Percentiles rank a stretch among this genome's conserved stretches.
Conservation (phyloP, 108 stramenopile genomes). For the Fragilaria crotonensis region DNA sequence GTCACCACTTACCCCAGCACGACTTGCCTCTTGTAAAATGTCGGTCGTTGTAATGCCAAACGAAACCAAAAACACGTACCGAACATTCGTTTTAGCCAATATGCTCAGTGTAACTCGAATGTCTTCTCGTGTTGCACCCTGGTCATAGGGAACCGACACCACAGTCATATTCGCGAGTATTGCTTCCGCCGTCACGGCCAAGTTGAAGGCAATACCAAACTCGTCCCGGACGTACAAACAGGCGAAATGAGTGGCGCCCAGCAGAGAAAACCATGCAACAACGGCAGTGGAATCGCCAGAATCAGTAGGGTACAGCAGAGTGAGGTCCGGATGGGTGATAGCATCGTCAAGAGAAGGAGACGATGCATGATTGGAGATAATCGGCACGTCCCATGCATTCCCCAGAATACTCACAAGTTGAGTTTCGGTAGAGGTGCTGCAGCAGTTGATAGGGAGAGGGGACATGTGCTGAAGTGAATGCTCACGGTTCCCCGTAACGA, state of each 20-base stretch:
- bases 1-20: too few species aligned
- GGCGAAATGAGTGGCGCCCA: not conserved
- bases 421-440: not conserved
- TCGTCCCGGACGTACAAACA: not conserved
- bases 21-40: too few species aligned
- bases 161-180: not conserved
- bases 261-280: not conserved
- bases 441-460: too few species aligned
- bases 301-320: not conserved
- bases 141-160: not conserved
- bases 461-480: too few species aligned
- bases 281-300: not conserved
- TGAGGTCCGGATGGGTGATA: not conserved
- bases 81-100: too few species aligned
- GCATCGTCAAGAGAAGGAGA: not conserved
- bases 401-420: not conserved
- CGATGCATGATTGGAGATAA: not conserved
- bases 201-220: not conserved
- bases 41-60: too few species aligned
- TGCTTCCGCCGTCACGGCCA: not conserved
- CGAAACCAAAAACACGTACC: too few species aligned
- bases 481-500: not conserved
- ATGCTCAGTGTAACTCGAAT: too few species aligned
- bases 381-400: not conserved
- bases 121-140: too few species aligned